Conservation (phyloP, 352 stramenopile genomes). For the Thalassiosira allenii region DNA sequence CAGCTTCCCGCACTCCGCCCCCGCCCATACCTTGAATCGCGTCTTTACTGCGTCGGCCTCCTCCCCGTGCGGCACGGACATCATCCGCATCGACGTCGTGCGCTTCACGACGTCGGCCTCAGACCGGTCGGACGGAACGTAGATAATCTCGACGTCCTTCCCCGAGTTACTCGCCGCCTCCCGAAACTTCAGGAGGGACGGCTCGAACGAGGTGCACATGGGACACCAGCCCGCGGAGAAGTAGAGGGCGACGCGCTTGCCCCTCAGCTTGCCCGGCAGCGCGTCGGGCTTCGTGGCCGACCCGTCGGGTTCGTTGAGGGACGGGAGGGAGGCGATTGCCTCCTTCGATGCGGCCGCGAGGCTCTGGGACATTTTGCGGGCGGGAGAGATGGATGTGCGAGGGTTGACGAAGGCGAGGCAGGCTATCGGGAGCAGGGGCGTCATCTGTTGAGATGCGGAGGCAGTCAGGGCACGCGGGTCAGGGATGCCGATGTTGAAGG, state of each 20-base stretch:
- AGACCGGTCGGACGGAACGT: slow-evolving; percentile 68
- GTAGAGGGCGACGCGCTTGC: slow-evolving; percentile 71
- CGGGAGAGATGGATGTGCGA: slow-evolving; percentile 5
- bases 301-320: slow-evolving; percentile 41
- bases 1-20: slow-evolving; percentile 59
- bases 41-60: slow-evolving; percentile 67
- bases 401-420: slow-evolving; percentile 27
- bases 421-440: slow-evolving; percentile 13
- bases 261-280: slow-evolving; percentile 22
- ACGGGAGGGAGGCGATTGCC: slow-evolving; percentile 32
- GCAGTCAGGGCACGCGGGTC: too few species aligned
- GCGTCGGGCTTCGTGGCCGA: slow-evolving; percentile 16
- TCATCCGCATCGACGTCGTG: slow-evolving; percentile 55
- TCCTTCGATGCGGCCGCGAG: slow-evolving; percentile 16
- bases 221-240: slow-evolving; percentile 79
- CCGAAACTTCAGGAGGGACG: slow-evolving; percentile 57
- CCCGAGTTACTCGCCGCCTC: slow-evolving; percentile 42
- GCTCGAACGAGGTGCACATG: slow-evolving; percentile 75
- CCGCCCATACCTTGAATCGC: slow-evolving; percentile 74
- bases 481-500: too few species aligned
- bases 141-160: slow-evolving; percentile 66
- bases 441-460: too few species aligned
- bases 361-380: slow-evolving; percentile 22
- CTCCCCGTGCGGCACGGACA: slow-evolving; percentile 66
- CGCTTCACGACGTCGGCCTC: slow-evolving; percentile 41